Conservation (phyloP, 2,329 filamentous ascomycete species). For the Ceratocystiopsis minuta region DNA sequence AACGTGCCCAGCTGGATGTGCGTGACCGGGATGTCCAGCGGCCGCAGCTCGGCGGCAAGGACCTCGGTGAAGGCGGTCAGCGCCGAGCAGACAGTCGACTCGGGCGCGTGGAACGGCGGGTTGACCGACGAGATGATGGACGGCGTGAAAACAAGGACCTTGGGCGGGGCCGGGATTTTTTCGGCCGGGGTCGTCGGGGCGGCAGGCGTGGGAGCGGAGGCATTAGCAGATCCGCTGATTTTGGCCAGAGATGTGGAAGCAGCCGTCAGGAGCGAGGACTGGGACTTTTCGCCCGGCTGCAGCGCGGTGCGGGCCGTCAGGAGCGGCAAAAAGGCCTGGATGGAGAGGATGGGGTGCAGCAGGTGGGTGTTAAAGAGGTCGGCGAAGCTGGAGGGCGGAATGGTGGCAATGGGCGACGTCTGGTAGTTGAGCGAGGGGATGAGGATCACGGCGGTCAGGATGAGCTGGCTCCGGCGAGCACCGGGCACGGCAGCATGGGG, state of each 20-base stretch:
- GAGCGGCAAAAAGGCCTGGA: slow-evolving; percentile 76
- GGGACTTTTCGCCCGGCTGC: slow-evolving; percentile 13
- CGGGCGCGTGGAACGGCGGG: slow-evolving; percentile 66
- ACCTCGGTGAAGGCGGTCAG: slow-evolving; percentile 74
- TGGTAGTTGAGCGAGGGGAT: slow-evolving; percentile 70
- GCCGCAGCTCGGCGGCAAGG: slow-evolving; percentile 59
- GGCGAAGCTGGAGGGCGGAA: slow-evolving; percentile 67
- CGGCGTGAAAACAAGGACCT: slow-evolving; percentile 61
- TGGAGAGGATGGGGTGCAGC: slow-evolving; percentile 71
- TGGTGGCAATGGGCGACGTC: slow-evolving; percentile 67
- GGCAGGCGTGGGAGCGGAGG: background rate
- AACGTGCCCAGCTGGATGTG: slow-evolving; percentile 86
- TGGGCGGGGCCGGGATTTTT: slow-evolving; percentile 23
- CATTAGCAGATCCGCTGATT: background rate
- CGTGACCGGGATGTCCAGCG: slow-evolving; percentile 59
- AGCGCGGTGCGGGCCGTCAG: slow-evolving; percentile 42
- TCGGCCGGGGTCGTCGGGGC: background rate
- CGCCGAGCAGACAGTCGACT: slow-evolving; percentile 70
- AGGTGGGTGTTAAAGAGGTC: slow-evolving; percentile 87
- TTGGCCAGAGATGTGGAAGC: background rate
- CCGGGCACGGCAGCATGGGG: slow-evolving; percentile 62
- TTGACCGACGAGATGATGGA: slow-evolving; percentile 64
- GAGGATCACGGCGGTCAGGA: slow-evolving; percentile 63
- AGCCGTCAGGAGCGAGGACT: slow-evolving; percentile 4
- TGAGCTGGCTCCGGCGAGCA: slow-evolving; percentile 56